A percentile compares a stretch with the other conserved stretches of the same genome.
phyloP scores from a whole-genome alignment of 306 rosid genomes.

The Begonia fuchsioides region DNA sequence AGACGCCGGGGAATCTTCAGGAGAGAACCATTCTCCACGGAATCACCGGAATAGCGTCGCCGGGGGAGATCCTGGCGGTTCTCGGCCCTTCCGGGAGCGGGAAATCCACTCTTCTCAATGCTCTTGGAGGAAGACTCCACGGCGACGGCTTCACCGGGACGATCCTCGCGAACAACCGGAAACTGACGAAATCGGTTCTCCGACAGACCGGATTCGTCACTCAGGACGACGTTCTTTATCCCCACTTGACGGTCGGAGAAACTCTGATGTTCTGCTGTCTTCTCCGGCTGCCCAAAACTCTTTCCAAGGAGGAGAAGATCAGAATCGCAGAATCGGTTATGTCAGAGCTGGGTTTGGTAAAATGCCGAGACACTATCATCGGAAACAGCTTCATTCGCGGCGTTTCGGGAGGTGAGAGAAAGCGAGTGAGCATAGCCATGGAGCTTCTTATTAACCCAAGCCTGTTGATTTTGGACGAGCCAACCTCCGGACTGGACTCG shows the following conservation, averaged over 20 bases:
- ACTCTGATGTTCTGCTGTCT: conserved; percentile 67
- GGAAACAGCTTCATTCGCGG: conserved; percentile 76
- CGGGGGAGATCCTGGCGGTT: conserved; percentile 73
- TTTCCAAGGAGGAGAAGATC: conserved; percentile 24
- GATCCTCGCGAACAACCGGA: conserved; percentile 42
- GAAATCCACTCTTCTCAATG: conserved; percentile 71
- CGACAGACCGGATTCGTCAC: conserved; percentile 68
- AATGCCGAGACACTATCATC: conserved; percentile 62
- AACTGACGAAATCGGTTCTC: conserved; percentile 25
- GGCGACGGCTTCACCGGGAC: conserved; percentile 44
- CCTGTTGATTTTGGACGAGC: conserved; percentile 60
- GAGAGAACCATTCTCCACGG: conserved; percentile 51
- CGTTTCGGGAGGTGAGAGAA: conserved; percentile 79
- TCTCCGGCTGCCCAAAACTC: conserved; percentile 43
- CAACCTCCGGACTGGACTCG: conserved; percentile 83
- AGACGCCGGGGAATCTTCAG: conserved; percentile 2
- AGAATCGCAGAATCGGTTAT: conserved; percentile 49
- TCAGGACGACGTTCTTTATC: conserved; percentile 73
- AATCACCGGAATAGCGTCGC: conserved; percentile 54
- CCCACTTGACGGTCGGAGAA: conserved; percentile 70
- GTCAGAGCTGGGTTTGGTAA: conserved; percentile 41
- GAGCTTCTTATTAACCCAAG: conserved; percentile 78
- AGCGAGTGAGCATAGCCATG: conserved; percentile 75
- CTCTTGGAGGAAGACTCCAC: conserved; percentile 50
- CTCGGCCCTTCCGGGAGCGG: conserved; percentile 93